Evolutionary conservation across 257 asterid species (phyloP).

Genomic region (Linaria vulgaris): DNA sequence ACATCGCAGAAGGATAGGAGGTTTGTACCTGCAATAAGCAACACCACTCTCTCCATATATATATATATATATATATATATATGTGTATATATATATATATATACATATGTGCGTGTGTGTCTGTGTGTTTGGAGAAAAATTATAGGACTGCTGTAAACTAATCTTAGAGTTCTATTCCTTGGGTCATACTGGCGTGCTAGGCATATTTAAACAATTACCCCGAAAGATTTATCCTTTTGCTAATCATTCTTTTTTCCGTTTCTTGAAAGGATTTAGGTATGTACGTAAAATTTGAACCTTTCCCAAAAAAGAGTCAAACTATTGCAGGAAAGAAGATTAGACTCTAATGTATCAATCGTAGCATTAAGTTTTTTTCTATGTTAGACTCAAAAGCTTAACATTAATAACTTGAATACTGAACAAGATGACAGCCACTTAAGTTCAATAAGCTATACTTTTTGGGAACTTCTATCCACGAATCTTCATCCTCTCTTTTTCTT

Average conservation of each 20-base stretch:
- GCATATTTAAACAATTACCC: not conserved
- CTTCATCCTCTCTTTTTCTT: not conserved
- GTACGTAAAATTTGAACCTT: not conserved
- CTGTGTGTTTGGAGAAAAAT: not conserved
- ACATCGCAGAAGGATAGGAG: slow-evolving; percentile 62
- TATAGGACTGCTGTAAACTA: not conserved
- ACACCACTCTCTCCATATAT: no score
- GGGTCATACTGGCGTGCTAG: not conserved
- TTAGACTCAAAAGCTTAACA: not conserved
- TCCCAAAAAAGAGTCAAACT: not conserved
- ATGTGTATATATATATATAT: no score
- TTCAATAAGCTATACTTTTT: not conserved
- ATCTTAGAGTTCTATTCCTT: not conserved
- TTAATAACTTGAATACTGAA: not conserved
- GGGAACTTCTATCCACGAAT: not conserved
- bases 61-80: no score
- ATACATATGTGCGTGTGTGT: no score
- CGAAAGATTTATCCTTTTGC: not conserved
- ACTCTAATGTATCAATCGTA: slow-evolving; percentile 1
- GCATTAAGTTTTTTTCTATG: not conserved
- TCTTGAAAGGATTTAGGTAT: not conserved
- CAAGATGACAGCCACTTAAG: not conserved
- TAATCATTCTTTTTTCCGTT: not conserved
- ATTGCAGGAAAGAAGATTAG: not conserved
- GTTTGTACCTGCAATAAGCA: slow-evolving; percentile 23